These are phyloP conservation scores for Pseudomassariella vexata DNA, from an alignment of 2,329 filamentous ascomycete genomes.

Conservation along the genomic window DNA sequence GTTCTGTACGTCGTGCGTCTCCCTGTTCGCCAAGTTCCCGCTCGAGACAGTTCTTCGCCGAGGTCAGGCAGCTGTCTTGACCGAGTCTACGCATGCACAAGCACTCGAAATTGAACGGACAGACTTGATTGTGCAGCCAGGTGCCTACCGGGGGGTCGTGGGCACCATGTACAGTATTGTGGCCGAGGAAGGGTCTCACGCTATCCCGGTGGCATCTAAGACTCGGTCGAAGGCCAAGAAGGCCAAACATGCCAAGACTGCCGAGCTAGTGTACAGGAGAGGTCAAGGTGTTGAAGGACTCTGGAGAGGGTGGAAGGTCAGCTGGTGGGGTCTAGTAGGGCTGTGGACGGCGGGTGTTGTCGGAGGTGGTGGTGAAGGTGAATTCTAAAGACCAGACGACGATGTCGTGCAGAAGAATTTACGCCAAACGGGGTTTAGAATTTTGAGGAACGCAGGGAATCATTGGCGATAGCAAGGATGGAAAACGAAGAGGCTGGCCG, in stretches of 20 bases:
- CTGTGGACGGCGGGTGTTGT: constrained; percentile 66
- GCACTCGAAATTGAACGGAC: constrained; percentile 44
- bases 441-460: too few species aligned
- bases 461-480: too few species aligned
- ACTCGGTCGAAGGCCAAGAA: constrained; percentile 17
- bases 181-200: constrained; percentile 69
- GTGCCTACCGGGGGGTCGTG: constrained; percentile 78
- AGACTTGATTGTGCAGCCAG: constrained; percentile 74
- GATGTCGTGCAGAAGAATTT: too few species aligned
- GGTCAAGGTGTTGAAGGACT: constrained; percentile 65
- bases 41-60: constrained; percentile 87
- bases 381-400: constrained; percentile 50
- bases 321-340: constrained; percentile 70
- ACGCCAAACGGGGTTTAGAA: too few species aligned
- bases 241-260: constrained; percentile 24
- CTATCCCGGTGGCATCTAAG: constrained; percentile 31
- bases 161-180: constrained; percentile 87
- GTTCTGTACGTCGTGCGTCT: constrained; percentile 73
- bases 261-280: constrained; percentile 42
- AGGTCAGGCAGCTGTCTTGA: constrained; percentile 73
- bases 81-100: constrained; percentile 43
- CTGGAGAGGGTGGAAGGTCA: constrained; percentile 71
- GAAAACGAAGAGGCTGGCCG: too few species aligned
- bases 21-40: constrained; percentile 81
- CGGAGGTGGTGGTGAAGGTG: constrained; percentile 54